Conservation (phyloP, 495 filamentous ascomycete species). For the Podospora sp. region DNA sequence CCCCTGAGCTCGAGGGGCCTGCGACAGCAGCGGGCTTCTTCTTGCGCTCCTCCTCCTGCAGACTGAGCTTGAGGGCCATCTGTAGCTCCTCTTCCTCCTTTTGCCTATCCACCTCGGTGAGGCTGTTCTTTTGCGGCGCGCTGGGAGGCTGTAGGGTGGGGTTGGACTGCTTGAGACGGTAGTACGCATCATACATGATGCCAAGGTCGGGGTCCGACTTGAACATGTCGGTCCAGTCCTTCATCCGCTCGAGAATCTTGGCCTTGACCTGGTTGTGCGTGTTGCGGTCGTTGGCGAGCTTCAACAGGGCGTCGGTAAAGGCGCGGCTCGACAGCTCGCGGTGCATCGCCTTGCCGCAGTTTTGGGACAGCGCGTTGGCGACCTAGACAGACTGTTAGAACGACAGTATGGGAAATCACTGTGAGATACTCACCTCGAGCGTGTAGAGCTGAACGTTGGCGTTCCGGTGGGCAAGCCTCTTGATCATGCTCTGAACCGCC, state of each 20-base stretch:
- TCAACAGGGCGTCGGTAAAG: slow-evolving; percentile 91
- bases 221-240: slow-evolving; percentile 96
- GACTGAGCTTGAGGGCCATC: slow-evolving; percentile 88
- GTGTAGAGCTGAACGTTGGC: slow-evolving; percentile 99
- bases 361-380: slow-evolving; percentile 91
- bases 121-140: slow-evolving; percentile 86
- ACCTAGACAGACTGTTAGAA: slow-evolving; percentile 53
- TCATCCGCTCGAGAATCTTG: slow-evolving; percentile 95
- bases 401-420: not conserved
- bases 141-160: slow-evolving; percentile 90
- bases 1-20: slow-evolving; percentile 40
- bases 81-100: slow-evolving; percentile 98
- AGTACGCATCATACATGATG: slow-evolving; percentile 96
- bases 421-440: slow-evolving; percentile 68
- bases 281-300: slow-evolving; percentile 89
- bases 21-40: slow-evolving; percentile 40
- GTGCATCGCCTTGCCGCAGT: slow-evolving; percentile 90
- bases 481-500: slow-evolving; percentile 91
- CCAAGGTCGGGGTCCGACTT: slow-evolving; percentile 85
- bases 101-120: slow-evolving; percentile 85
- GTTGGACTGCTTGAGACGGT: slow-evolving; percentile 81
- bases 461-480: slow-evolving; percentile 93
- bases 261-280: slow-evolving; percentile 96
- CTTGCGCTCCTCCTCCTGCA: slow-evolving; percentile 75
- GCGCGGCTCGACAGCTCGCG: slow-evolving; percentile 90